Conservation (phyloP, 2,329 filamentous ascomycete genomes). For the Colletotrichum agaves region DNA sequence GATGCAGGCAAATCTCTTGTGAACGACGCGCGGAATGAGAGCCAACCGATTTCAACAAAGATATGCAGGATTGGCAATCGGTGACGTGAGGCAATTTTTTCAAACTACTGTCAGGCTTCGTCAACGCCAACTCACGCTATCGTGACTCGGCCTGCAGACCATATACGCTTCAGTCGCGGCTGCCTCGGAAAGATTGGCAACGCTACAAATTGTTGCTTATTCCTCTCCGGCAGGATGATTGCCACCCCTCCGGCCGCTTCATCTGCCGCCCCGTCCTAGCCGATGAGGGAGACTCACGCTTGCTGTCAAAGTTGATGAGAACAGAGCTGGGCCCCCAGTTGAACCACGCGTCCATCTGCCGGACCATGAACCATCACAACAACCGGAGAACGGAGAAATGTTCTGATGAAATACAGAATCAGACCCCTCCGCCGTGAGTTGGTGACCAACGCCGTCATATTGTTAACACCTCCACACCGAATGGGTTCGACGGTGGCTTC, state of each 20-base stretch:
- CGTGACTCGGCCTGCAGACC: neutral
- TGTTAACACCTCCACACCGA: neutral
- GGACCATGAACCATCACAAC: neutral
- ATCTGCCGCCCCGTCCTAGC: neutral
- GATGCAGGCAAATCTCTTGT: neutral
- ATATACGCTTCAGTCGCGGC: neutral
- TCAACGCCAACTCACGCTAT: neutral
- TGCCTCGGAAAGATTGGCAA: neutral
- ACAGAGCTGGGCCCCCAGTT: too few relatives aligned
- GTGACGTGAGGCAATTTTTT: too few relatives aligned
- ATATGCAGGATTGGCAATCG: slow-evolving; percentile 3
- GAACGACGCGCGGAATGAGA: neutral
- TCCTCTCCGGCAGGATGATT: neutral
- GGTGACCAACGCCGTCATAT: neutral
- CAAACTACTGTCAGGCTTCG: too few relatives aligned
- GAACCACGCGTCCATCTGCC: neutral
- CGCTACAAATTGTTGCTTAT: neutral
- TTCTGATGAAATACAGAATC: neutral
- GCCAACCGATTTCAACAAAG: slow-evolving; percentile 8
- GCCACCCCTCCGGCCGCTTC: neutral
- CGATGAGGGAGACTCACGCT: neutral
- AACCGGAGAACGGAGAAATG: neutral
- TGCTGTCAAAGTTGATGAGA: too few relatives aligned
- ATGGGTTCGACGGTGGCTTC: neutral
- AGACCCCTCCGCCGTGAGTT: neutral